These are phyloP conservation scores for Pezicula carpinea DNA, from an alignment of 2,329 filamentous ascomycete species.

Conservation along the genomic window DNA sequence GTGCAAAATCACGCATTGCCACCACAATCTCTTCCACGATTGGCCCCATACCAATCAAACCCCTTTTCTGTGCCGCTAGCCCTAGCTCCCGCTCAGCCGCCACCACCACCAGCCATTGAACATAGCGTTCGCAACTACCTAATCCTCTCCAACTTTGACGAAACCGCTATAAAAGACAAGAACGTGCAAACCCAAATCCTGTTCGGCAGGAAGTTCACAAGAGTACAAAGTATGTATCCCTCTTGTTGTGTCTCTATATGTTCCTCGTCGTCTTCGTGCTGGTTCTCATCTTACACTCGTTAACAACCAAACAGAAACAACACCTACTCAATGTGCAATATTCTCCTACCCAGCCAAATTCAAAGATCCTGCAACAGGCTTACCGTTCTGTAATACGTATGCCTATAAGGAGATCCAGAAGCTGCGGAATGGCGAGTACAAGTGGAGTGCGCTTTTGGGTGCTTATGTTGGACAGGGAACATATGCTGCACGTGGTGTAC, in stretches of 20 bases:
- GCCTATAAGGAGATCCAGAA: constrained; percentile 81
- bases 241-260: neutral
- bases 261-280: neutral
- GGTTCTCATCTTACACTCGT: neutral
- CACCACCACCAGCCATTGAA: constrained; percentile 33
- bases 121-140: constrained; percentile 52
- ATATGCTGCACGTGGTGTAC: constrained; percentile 70
- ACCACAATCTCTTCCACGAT: constrained; percentile 6
- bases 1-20: constrained; percentile 17
- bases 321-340: constrained; percentile 61
- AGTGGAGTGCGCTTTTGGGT: constrained; percentile 76
- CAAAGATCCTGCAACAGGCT: constrained; percentile 76
- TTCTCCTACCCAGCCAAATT: constrained; percentile 79
- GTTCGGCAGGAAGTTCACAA: constrained; percentile 44
- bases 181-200: constrained; percentile 52
- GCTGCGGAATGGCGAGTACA: constrained; percentile 67
- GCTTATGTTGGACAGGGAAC: constrained; percentile 72
- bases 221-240: constrained; percentile 42
- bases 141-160: constrained; percentile 53
- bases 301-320: constrained; percentile 11
- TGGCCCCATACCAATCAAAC: constrained; percentile 13
- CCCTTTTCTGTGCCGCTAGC: constrained; percentile 16
- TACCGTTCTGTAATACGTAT: constrained; percentile 73
- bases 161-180: constrained; percentile 42
- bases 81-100: constrained; percentile 13